A percentile compares a stretch with the other conserved stretches of the same genome.
Evolutionary conservation across 179 eudicot genomes (phyloP).

Genomic region (Spinacia oleracea): DNA sequence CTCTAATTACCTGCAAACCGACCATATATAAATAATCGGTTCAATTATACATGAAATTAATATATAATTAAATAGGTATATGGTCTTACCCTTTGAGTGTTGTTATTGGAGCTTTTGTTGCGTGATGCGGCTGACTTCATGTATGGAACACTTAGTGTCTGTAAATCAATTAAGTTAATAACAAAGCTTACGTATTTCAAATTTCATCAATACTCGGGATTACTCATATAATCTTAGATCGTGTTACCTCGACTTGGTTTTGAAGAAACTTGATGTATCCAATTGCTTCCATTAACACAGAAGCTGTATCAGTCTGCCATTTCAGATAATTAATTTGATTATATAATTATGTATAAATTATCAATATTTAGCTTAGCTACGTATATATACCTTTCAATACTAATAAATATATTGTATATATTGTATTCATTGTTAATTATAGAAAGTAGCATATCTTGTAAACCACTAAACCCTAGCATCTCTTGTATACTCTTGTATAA

Average conservation of each 20-base stretch:
- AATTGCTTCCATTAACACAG: slow-evolving; percentile 80
- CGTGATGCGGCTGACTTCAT: slow-evolving; percentile 65
- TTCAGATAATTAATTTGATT: too few relatives aligned
- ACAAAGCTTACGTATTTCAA: not conserved
- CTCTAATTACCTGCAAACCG: slow-evolving; percentile 34
- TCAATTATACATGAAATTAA: not conserved
- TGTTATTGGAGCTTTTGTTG: slow-evolving; percentile 41
- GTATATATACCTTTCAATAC: too few relatives aligned
- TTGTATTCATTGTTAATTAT: too few relatives aligned
- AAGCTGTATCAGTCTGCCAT: slow-evolving; percentile 85
- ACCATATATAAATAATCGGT: not conserved
- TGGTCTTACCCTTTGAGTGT: slow-evolving; percentile 44
- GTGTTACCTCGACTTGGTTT: slow-evolving; percentile 85
- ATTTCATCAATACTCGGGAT: too few relatives aligned
- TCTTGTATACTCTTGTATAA: too few relatives aligned
- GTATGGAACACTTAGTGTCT: slow-evolving; percentile 90
- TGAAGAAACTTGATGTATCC: slow-evolving; percentile 89
- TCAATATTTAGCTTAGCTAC: too few relatives aligned
- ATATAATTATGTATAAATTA: too few relatives aligned
- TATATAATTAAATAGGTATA: too few relatives aligned
- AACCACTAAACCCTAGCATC: too few relatives aligned
- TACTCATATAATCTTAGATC: too few relatives aligned
- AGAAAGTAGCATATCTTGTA: too few relatives aligned
- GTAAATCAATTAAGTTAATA: slow-evolving; percentile 19
- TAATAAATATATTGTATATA: too few relatives aligned